phyloP scores from a whole-genome alignment of 306 rosid species.

The Medicago arabica region DNA sequence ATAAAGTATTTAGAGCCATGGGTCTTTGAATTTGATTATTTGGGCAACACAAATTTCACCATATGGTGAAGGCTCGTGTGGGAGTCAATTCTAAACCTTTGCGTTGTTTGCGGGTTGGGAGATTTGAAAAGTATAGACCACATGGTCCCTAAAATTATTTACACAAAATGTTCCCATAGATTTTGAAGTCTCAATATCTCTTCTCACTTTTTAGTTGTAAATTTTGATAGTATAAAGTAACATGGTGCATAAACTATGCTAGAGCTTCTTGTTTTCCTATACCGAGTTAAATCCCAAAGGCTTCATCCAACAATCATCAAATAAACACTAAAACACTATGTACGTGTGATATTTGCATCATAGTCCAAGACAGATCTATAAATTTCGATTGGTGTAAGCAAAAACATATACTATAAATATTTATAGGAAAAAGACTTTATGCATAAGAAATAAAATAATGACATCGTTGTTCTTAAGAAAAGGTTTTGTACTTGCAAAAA shows the following conservation, averaged over 20 bases:
- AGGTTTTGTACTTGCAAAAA: too few relatives aligned
- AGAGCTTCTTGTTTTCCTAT: neutral
- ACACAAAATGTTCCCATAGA: conserved; percentile 22
- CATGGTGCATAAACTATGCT: conserved; percentile 27
- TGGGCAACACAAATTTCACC: conserved; percentile 13
- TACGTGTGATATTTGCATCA: too few relatives aligned
- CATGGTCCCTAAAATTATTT: conserved; percentile 41
- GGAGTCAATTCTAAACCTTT: neutral
- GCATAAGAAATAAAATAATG: too few relatives aligned
- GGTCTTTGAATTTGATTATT: conserved; percentile 18
- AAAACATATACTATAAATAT: too few relatives aligned
- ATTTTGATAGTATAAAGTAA: neutral
- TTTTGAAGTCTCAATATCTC: neutral
- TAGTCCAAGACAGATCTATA: too few relatives aligned
- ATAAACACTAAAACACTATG: too few relatives aligned
- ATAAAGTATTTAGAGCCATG: neutral
- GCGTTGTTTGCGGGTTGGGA: conserved; percentile 46
- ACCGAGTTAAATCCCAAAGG: too few relatives aligned
- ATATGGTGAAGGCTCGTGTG: conserved; percentile 25
- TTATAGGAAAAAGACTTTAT: too few relatives aligned
- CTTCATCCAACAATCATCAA: neutral
- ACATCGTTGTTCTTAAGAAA: too few relatives aligned
- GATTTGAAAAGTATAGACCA: conserved; percentile 34
- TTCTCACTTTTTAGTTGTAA: conserved; percentile 21
- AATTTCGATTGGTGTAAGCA: too few relatives aligned